Conservation (phyloP, 805 yeast genomes). For the Candida suzukii region DNA sequence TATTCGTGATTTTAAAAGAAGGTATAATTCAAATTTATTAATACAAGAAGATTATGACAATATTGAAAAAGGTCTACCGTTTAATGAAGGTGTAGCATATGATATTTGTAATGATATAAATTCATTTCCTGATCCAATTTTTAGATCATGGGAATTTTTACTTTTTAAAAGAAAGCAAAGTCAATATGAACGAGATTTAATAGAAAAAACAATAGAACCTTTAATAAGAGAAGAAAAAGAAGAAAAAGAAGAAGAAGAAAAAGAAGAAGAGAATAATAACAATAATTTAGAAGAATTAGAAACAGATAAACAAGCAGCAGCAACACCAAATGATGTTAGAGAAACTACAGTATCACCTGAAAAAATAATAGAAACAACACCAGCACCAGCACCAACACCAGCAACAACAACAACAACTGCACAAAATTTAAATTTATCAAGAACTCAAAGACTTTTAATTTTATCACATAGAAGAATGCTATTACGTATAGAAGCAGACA, state of each 20-base stretch:
- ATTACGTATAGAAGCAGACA: constrained; percentile 82
- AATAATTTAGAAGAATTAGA: no score
- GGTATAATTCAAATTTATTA: constrained; percentile 28
- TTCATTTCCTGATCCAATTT: neutral
- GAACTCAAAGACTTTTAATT: neutral
- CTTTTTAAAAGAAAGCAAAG: constrained; percentile 41
- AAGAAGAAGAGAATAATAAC: no score
- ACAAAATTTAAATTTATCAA: neutral
- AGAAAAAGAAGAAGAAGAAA: neutral
- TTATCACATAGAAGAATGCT: constrained; percentile 45
- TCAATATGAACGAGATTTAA: constrained; percentile 40
- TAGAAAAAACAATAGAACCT: constrained; percentile 25
- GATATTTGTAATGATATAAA: neutral
- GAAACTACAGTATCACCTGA: neutral
- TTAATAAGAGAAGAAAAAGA: no score
- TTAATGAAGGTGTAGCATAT: constrained; percentile 13
- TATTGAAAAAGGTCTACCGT: constrained; percentile 24
- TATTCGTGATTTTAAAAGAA: constrained; percentile 14
- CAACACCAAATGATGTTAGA: neutral
- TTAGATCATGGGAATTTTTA: constrained; percentile 39
- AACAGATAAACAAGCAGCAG: neutral
- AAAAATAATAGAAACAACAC: neutral
- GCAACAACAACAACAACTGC: neutral
- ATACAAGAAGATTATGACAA: constrained; percentile 29
- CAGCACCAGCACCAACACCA: neutral